Conservation (phyloP, 2,329 filamentous ascomycete genomes). For the Spiromastix sp. region DNA sequence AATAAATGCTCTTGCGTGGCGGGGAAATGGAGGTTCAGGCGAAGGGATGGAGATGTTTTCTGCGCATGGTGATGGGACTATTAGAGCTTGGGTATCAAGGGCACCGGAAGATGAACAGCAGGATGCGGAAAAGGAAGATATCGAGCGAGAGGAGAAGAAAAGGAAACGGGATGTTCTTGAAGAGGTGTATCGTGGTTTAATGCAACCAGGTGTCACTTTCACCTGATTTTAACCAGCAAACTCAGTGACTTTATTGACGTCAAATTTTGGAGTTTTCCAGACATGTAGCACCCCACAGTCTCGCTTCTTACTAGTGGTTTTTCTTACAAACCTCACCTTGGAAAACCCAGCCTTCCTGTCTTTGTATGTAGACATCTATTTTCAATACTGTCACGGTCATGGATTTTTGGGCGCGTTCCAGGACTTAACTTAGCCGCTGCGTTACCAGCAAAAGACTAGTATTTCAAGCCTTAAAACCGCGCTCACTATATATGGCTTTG, state of each 20-base stretch:
- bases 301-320: too few relatives aligned
- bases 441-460: too few relatives aligned
- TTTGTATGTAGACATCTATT: too few relatives aligned
- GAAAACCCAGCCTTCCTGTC: too few relatives aligned
- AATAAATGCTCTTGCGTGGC: slow-evolving; percentile 68
- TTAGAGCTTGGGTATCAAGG: slow-evolving; percentile 64
- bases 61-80: slow-evolving; percentile 72
- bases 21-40: slow-evolving; percentile 48
- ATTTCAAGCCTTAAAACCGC: too few relatives aligned
- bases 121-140: slow-evolving; percentile 33
- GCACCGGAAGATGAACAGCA: slow-evolving; percentile 41
- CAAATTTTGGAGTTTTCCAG: neutral
- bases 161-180: slow-evolving; percentile 70
- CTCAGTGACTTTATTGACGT: slow-evolving; percentile 2
- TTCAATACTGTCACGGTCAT: too few relatives aligned
- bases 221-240: slow-evolving; percentile 13
- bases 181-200: slow-evolving; percentile 68
- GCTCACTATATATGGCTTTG: too few relatives aligned
- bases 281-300: too few relatives aligned
- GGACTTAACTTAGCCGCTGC: too few relatives aligned
- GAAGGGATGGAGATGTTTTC: slow-evolving; percentile 64
- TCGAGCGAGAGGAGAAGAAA: slow-evolving; percentile 43
- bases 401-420: too few relatives aligned
- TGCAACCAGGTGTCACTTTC: slow-evolving; percentile 61
- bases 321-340: too few relatives aligned